These are phyloP conservation scores for Botrytis cinerea DNA, from an alignment of 2,329 filamentous ascomycete species.

Conservation along the genomic window DNA sequence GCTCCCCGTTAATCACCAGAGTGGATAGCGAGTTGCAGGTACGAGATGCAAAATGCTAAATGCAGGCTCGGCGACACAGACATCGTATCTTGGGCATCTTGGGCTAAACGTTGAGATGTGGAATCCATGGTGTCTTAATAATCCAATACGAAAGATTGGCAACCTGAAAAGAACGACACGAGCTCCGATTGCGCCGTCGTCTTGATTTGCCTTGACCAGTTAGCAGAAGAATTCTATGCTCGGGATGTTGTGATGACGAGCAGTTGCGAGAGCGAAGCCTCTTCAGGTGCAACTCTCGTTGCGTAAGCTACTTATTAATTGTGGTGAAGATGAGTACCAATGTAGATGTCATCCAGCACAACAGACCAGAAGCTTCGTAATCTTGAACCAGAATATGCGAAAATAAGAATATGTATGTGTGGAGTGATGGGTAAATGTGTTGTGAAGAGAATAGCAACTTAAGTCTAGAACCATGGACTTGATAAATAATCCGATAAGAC, in stretches of 20 bases:
- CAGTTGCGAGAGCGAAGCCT: constrained; percentile 3
- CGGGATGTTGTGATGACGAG: background rate
- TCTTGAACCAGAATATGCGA: background rate
- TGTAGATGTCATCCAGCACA: background rate
- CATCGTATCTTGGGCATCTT: constrained; percentile 1
- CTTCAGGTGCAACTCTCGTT: background rate
- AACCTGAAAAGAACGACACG: background rate
- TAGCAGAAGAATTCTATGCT: background rate
- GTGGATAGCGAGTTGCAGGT: constrained; percentile 2
- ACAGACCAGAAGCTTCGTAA: background rate
- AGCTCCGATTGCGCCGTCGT: background rate
- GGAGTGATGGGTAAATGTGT: background rate
- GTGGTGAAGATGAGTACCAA: no score
- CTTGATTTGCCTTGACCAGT: background rate
- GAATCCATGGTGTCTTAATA: background rate
- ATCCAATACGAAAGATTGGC: background rate
- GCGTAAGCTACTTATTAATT: background rate
- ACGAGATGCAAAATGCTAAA: background rate
- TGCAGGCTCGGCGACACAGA: background rate
- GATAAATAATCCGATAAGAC: background rate
- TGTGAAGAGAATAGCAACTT: background rate
- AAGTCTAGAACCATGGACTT: background rate
- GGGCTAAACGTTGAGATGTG: background rate
- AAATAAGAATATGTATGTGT: background rate
- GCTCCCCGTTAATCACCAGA: background rate